Base-by-base conservation (phyloP, 805 yeast genomes). In the Wickerhamomyces rabaulensis region DNA sequence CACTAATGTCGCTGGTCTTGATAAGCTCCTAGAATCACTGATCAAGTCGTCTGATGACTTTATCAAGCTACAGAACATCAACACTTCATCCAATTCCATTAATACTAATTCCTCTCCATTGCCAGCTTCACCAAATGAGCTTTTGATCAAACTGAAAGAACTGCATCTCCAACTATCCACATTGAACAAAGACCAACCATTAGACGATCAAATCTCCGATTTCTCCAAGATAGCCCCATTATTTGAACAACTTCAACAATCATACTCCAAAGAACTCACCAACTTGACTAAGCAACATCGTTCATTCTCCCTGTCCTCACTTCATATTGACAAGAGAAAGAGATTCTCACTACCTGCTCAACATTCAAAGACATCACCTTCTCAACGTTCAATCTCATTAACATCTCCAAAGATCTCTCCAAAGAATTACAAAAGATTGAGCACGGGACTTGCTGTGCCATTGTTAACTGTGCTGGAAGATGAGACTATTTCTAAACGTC, bases 381-480 rank as follows among this genome's bases (percentile, higher is more conserved):
- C 52, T 19, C 50, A 52, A 25, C 41, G 52, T 39, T 40, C 59
- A 8, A 21, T 29, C 5, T 44, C 51, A 12, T 13, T 43, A 31
- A 17, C 47, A 1, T 25, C 41, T 29, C 31, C 39, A 19, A 23
- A 42, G 16, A 45, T 52, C 4, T 31, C 53, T 10, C 42, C 54
- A 12, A 45, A 50, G 12, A 44, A 43, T 15, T 51, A 51, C 35
- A 61, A 58, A 39, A 52, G 65, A 42, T 37, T 53, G 15, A 61
- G 64, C 41, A 55, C 61, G 3, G 67, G 67, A 1, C 46, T 63
- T 3, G 45, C 57, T 4, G 42, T 63, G 4, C 54, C 65, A 12
- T 44, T 63, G 20, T 40, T 63, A 23, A 63, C 64, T 1, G 64
- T 63, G 6, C 36, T 56, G 20, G 67, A 63, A 31, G 56, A 51